Evolutionary conservation across 768 basidiomycete species (phyloP).

Genomic region (Lactifluus subvellereus): DNA sequence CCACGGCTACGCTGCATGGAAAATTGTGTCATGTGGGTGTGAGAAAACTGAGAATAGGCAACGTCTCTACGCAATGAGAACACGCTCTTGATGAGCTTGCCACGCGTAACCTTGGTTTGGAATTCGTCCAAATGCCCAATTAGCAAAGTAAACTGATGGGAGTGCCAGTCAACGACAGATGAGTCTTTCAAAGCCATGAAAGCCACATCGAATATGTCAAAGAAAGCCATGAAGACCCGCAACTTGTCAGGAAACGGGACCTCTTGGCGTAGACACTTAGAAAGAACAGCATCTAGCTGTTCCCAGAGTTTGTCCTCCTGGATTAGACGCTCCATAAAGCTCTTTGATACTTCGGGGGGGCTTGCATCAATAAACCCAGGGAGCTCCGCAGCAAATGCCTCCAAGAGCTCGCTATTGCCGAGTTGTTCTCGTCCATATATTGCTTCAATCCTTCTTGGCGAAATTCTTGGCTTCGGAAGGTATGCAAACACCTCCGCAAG

Average conservation of each 20-base stretch:
- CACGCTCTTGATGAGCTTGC: not conserved
- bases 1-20: not conserved
- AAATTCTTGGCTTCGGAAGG: not conserved
- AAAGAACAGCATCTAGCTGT: not conserved
- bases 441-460: not conserved
- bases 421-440: constrained; percentile 6
- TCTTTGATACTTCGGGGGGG: not conserved
- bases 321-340: not conserved
- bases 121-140: not conserved
- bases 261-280: not conserved
- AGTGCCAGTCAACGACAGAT: not conserved
- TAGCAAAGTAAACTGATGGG: not conserved
- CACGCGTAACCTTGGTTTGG: not conserved
- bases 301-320: not conserved
- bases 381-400: not conserved
- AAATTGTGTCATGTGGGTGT: not conserved
- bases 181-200: not conserved
- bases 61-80: not conserved
- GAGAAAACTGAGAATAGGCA: not conserved
- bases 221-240: not conserved
- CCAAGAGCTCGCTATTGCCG: not conserved
- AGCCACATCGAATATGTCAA: not conserved
- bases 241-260: not conserved
- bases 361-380: not conserved
- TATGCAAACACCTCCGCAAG: not conserved